A percentile compares a stretch with the other conserved stretches of the same genome.
These are phyloP conservation scores for Dendrostoma leiphaemia DNA, from an alignment of 2,329 filamentous ascomycete genomes.

Conservation along the genomic window DNA sequence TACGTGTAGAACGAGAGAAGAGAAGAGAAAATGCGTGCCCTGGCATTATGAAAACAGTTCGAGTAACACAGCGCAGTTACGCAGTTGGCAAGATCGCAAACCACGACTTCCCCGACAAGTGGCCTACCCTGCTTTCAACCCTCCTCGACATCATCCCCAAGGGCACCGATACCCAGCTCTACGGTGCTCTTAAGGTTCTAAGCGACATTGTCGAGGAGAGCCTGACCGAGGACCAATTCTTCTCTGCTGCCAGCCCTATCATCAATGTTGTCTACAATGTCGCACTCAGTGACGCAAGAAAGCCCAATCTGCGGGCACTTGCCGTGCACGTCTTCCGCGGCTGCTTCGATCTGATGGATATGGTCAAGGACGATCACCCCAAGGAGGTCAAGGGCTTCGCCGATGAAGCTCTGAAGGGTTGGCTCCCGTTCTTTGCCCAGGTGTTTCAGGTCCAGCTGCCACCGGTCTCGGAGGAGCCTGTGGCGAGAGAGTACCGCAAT, in stretches of 20 bases:
- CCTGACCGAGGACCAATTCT: slow-evolving; percentile 93
- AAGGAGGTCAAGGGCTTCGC: slow-evolving; percentile 84
- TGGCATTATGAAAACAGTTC: slow-evolving; percentile 14
- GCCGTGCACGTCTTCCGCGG: slow-evolving; percentile 87
- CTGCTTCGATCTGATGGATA: slow-evolving; percentile 93
- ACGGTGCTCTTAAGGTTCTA: slow-evolving; percentile 86
- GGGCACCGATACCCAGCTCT: slow-evolving; percentile 76
- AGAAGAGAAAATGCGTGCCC: not conserved
- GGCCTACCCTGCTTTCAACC: slow-evolving; percentile 83
- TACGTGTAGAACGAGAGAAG: not conserved
- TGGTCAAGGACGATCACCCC: slow-evolving; percentile 92
- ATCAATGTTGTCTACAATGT: slow-evolving; percentile 81
- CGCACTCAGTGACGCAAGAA: slow-evolving; percentile 71
- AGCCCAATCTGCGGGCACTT: slow-evolving; percentile 74
- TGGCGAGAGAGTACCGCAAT: slow-evolving; percentile 68
- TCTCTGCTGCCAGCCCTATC: slow-evolving; percentile 81
- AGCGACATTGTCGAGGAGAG: slow-evolving; percentile 90
- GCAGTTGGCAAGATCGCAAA: slow-evolving; percentile 92
- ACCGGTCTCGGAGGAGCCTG: slow-evolving; percentile 54
- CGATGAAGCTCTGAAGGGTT: slow-evolving; percentile 76
- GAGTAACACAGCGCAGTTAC: slow-evolving; percentile 41
- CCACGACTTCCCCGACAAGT: slow-evolving; percentile 89
- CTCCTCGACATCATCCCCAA: slow-evolving; percentile 75
- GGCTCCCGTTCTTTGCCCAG: slow-evolving; percentile 86
- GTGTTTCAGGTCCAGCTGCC: slow-evolving; percentile 75